phyloP scores from a whole-genome alignment of 306 rosid species.

The Comarum palustre region DNA sequence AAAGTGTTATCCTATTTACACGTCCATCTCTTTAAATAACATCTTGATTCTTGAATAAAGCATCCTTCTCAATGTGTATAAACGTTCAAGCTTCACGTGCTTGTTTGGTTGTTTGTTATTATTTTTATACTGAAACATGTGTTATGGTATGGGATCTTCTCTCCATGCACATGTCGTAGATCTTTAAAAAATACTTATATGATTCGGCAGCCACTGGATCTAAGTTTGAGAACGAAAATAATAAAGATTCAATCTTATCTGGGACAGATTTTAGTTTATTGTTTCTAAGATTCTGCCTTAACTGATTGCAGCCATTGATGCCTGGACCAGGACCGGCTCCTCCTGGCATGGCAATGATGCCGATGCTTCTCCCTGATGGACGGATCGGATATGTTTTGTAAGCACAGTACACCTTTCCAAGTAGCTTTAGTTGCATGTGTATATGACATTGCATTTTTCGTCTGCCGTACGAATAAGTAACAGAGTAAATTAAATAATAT shows the following conservation, averaged over 20 bases:
- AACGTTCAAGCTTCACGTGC: background rate
- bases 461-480: background rate
- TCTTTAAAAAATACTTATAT: background rate
- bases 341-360: constrained; percentile 93
- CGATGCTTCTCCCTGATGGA: constrained; percentile 94
- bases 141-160: background rate
- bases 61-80: background rate
- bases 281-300: constrained; percentile 19
- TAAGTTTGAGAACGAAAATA: background rate
- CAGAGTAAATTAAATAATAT: background rate
- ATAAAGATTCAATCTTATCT: background rate
- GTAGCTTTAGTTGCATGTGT: background rate
- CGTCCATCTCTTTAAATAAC: background rate
- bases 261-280: background rate
- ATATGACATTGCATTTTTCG: constrained; percentile 1
- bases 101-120: background rate
- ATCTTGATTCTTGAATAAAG: background rate
- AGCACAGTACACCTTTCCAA: constrained; percentile 31
- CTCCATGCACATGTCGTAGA: background rate
- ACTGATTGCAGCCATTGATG: constrained; percentile 63
- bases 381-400: constrained; percentile 93
- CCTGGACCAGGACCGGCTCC: constrained; percentile 82
- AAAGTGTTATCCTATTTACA: background rate
- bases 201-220: background rate
- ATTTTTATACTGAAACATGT: background rate